These are phyloP conservation scores for Fusarium sp. DNA, from an alignment of 2,329 filamentous ascomycete species.

Conservation along the genomic window DNA sequence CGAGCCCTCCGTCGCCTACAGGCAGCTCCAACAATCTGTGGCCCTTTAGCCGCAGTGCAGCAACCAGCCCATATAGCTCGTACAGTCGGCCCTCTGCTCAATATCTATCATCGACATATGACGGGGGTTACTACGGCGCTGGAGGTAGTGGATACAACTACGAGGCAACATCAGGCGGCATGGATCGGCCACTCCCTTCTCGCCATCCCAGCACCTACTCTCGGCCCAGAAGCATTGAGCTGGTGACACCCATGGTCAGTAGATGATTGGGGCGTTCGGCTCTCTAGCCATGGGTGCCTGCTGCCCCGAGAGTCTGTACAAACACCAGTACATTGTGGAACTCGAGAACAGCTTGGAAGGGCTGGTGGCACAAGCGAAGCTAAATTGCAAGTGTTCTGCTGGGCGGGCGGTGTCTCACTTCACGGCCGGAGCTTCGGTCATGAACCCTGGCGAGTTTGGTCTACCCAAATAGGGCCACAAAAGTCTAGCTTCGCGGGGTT, in stretches of 20 bases:
- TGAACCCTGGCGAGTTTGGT: slow-evolving; percentile 29
- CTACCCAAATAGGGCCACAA: slow-evolving; percentile 36
- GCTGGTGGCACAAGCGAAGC: slow-evolving; percentile 10
- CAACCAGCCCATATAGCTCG: slow-evolving; percentile 62
- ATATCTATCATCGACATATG: slow-evolving; percentile 64
- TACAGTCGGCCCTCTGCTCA: slow-evolving; percentile 55
- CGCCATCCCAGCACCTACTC: slow-evolving; percentile 64
- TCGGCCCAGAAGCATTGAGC: slow-evolving; percentile 70
- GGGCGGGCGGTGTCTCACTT: slow-evolving; percentile 10
- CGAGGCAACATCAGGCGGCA: slow-evolving; percentile 46
- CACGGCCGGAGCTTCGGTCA: slow-evolving; percentile 20
- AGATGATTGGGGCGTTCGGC: slow-evolving; percentile 48
- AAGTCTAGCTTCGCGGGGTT: slow-evolving; percentile 35
- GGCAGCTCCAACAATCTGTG: slow-evolving; percentile 57
- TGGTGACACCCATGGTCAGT: slow-evolving; percentile 68
- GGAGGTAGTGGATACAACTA: slow-evolving; percentile 52
- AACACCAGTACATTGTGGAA: slow-evolving; percentile 9
- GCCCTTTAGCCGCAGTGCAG: slow-evolving; percentile 63
- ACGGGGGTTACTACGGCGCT: slow-evolving; percentile 50
- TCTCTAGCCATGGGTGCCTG: background rate
- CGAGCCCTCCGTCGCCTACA: slow-evolving; percentile 65
- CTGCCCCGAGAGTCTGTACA: slow-evolving; percentile 1
- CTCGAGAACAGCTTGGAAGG: slow-evolving; percentile 7
- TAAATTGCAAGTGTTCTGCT: background rate
- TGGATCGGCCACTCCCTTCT: slow-evolving; percentile 66